Base-by-base conservation (phyloP, 177 flowering plant genomes). In the Telopea speciosissima region DNA sequence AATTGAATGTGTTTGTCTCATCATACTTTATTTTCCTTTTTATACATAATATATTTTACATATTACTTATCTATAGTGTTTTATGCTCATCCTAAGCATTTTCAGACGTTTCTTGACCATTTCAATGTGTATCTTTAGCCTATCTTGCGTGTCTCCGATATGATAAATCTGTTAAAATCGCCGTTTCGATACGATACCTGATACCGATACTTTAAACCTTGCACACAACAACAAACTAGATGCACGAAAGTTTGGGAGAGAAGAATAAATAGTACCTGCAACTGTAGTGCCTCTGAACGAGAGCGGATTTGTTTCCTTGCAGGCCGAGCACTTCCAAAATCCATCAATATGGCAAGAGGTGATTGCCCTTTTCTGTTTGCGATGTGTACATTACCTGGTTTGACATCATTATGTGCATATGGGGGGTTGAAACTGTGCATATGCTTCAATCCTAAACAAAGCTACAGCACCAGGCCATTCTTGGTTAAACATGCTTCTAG, bases 321-420 rank as follows among this genome's bases (percentile, higher is more conserved):
- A 78, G 98, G 96, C 23, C 89, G 84, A 73, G 95, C 88, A 82
- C 97, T 93, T 69, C 98, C 97, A 83, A 93, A 92, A 75, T 93
- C 98, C 98, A 93, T 93, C 81, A 93, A 79, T 71, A 88, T 87
- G 45, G 96, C 90, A 72, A 89, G 86, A 49, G 97, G 97, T 26
- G 93, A 72, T 64, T 89, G 86, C 40, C 95, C 98, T 81, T 90
- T 92, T 73, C 90, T 86, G 72, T 83, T 85, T 42, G 96, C 90
- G 70, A 93, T 66, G 60, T 90, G 92, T 56, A 93, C 87, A 84
- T 93, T 93, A 19, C 98, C 98, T 72, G 97, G 95, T 79, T 93
- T 93, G 74, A 93, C 88, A 85, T 93, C 98, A 84, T 93, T 92
- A 70, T 93, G 98, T 31, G 97, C 97, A 87, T 92, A 89, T 72